These are phyloP conservation scores for Plasmodium vinckei DNA, from an alignment of 169 alveolate species.

Conservation along the genomic window DNA sequence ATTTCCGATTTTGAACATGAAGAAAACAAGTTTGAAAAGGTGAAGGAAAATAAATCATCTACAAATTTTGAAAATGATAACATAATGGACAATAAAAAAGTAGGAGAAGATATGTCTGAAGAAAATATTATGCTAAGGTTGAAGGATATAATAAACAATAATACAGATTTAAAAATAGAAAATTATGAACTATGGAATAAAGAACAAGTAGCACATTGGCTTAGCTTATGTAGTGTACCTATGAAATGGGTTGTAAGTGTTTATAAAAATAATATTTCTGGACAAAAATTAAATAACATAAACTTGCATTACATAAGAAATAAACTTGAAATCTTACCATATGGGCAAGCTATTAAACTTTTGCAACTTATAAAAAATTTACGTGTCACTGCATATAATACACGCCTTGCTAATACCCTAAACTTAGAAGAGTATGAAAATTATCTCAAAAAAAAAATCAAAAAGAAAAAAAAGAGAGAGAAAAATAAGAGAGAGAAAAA, in stretches of 20 bases:
- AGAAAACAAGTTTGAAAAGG: background rate
- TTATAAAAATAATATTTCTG: constrained; percentile 63
- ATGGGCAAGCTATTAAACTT: constrained; percentile 53
- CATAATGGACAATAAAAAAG: too few relatives aligned
- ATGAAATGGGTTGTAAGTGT: constrained; percentile 26
- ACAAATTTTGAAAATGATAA: too few relatives aligned
- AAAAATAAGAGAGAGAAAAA: background rate
- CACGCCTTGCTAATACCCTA: constrained; percentile 6
- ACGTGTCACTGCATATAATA: constrained; percentile 43
- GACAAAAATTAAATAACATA: constrained; percentile 6
- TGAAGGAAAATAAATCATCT: background rate
- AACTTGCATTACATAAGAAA: constrained; percentile 25
- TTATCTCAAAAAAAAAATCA: constrained; percentile 15
- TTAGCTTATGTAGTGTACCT: constrained; percentile 35
- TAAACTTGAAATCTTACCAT: constrained; percentile 50
- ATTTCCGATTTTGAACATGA: background rate
- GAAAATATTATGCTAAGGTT: too few relatives aligned
- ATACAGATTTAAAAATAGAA: constrained; percentile 21
- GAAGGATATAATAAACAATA: too few relatives aligned
- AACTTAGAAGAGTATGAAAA: constrained; percentile 40
- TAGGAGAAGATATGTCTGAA: too few relatives aligned
- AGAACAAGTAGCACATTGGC: constrained; percentile 64
- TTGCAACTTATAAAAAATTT: constrained; percentile 51
- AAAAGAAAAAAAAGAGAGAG: constrained; percentile 9
- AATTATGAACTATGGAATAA: constrained; percentile 36